These are phyloP conservation scores for Metarhizium humberi DNA, from an alignment of 2,329 filamentous ascomycete genomes.

Conservation along the genomic window DNA sequence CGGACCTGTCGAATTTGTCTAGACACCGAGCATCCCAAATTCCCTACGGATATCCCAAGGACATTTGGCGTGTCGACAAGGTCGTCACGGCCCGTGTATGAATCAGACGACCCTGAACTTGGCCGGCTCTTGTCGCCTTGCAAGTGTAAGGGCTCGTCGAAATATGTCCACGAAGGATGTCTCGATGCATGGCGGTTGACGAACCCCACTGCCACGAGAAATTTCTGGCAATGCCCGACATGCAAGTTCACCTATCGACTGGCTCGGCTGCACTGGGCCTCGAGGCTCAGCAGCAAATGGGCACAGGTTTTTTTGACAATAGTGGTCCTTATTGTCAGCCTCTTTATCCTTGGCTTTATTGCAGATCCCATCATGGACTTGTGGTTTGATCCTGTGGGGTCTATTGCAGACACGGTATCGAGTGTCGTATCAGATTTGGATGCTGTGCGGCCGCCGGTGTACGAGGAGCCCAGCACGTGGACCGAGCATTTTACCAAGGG, in stretches of 20 bases:
- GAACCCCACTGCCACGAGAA: slow-evolving; percentile 53
- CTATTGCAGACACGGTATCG: slow-evolving; percentile 43
- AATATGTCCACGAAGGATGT: slow-evolving; percentile 91
- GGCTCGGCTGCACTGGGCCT: slow-evolving; percentile 66
- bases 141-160: slow-evolving; percentile 84
- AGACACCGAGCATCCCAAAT: slow-evolving; percentile 51
- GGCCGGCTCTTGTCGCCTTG: slow-evolving; percentile 82
- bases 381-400: slow-evolving; percentile 69
- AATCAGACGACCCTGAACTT: slow-evolving; percentile 62
- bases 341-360: slow-evolving; percentile 82
- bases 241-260: slow-evolving; percentile 78
- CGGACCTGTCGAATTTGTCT: slow-evolving; percentile 86
- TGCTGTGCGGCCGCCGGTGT: slow-evolving; percentile 23
- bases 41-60: slow-evolving; percentile 23
- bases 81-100: slow-evolving; percentile 44
- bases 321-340: slow-evolving; percentile 56
- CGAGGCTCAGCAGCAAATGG: slow-evolving; percentile 55
- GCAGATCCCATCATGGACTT: slow-evolving; percentile 88
- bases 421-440: slow-evolving; percentile 33
- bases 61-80: slow-evolving; percentile 22
- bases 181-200: slow-evolving; percentile 73
- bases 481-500: slow-evolving; percentile 80
- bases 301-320: slow-evolving; percentile 65
- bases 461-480: slow-evolving; percentile 56
- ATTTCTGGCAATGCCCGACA: slow-evolving; percentile 82